Evolutionary conservation across 306 rosid species (phyloP).

Genomic region (Biancaea sappan): DNA sequence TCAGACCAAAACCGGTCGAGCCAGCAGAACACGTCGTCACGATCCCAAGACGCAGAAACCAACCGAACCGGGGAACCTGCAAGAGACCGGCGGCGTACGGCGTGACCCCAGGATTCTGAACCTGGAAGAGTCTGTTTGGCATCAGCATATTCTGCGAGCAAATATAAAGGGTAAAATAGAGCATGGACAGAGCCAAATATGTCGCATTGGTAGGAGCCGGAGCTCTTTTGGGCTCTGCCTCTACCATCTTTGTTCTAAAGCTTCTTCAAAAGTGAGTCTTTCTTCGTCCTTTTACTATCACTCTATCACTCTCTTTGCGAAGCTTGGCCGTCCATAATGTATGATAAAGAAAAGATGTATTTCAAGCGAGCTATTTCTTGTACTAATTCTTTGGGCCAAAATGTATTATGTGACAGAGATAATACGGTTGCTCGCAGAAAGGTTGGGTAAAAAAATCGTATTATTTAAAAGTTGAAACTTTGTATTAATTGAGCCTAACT

Average conservation of each 20-base stretch:
- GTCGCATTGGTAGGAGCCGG: constrained; percentile 72
- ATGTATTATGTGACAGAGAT: not conserved
- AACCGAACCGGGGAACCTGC: constrained; percentile 6
- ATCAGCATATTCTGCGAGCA: not conserved
- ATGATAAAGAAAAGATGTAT: not conserved
- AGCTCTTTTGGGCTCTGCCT: constrained; percentile 75
- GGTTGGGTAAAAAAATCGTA: not conserved
- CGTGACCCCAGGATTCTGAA: not conserved
- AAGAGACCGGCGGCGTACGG: not conserved
- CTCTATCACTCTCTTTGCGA: not conserved
- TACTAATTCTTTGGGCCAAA: not conserved
- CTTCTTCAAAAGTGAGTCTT: constrained; percentile 64
- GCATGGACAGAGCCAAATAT: constrained; percentile 57
- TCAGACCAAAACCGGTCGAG: not conserved
- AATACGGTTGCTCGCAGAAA: not conserved
- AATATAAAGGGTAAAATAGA: not conserved
- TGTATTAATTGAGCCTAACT: not conserved
- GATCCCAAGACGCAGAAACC: not conserved
- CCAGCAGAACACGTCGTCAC: not conserved
- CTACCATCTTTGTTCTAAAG: constrained; percentile 67
- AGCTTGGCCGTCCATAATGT: not conserved
- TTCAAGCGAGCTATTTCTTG: not conserved
- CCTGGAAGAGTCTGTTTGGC: constrained; percentile 1
- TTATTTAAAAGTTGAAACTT: not conserved
- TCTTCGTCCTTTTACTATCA: not conserved